Evolutionary conservation across 768 basidiomycete genomes (phyloP).

Genomic region (Lentinula edodes): DNA sequence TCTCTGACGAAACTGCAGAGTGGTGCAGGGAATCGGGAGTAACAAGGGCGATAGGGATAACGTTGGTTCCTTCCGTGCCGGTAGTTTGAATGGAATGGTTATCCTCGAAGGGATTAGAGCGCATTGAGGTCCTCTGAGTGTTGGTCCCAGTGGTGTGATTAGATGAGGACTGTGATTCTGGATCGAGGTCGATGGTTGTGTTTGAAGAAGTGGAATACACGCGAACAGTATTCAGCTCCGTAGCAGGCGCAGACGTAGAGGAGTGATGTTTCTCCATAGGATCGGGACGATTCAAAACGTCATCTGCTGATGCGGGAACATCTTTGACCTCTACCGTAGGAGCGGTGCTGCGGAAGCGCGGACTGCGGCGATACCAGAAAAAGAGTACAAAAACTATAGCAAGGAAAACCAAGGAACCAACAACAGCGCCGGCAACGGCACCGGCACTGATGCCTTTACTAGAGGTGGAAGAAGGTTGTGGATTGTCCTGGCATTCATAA

Average conservation of each 20-base stretch:
- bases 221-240: slow-evolving; percentile 37
- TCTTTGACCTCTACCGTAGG: slow-evolving; percentile 43
- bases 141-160: slow-evolving; percentile 15
- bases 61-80: slow-evolving; percentile 76
- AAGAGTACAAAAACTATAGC: slow-evolving; percentile 44
- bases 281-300: slow-evolving; percentile 79
- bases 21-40: slow-evolving; percentile 40
- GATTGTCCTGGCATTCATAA: slow-evolving; percentile 38
- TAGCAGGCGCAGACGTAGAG: slow-evolving; percentile 14
- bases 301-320: slow-evolving; percentile 66
- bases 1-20: slow-evolving; percentile 17
- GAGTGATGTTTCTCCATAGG: slow-evolving; percentile 57
- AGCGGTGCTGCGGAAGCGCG: slow-evolving; percentile 33
- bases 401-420: slow-evolving; percentile 59
- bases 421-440: slow-evolving; percentile 68
- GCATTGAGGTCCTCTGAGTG: slow-evolving; percentile 23
- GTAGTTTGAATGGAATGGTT: slow-evolving; percentile 77
- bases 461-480: slow-evolving; percentile 13
- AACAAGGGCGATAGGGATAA: slow-evolving; percentile 82
- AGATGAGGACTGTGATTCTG: slow-evolving; percentile 35
- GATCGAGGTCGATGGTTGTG: slow-evolving; percentile 57
- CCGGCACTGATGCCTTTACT: slow-evolving; percentile 53
- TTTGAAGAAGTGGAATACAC: slow-evolving; percentile 43
- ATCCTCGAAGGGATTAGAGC: slow-evolving; percentile 73
- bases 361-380: slow-evolving; percentile 61